These are phyloP conservation scores for Blastocladiella britannica DNA, from an alignment of 192 early-diverging fungal species.

Conservation along the genomic window DNA sequence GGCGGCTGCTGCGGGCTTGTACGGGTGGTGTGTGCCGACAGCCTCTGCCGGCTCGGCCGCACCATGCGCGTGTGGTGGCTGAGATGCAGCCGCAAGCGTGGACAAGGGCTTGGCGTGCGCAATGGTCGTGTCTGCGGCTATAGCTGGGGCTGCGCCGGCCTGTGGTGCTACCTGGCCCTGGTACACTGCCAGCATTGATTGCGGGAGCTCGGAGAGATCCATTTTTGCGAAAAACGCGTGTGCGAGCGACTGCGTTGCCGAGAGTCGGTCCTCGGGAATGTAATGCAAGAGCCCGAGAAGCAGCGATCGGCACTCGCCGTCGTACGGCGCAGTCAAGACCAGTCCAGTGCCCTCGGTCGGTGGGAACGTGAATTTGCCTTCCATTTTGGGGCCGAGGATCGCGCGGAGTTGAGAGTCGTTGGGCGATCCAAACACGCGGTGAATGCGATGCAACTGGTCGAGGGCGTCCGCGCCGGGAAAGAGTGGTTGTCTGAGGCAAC, in stretches of 20 bases:
- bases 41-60: background rate
- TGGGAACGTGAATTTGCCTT: background rate
- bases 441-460: slow-evolving; percentile 38
- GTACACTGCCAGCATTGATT: background rate
- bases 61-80: background rate
- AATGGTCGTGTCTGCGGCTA: background rate
- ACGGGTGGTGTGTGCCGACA: too few relatives aligned
- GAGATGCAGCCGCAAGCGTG: background rate
- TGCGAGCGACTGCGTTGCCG: background rate
- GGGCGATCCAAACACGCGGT: slow-evolving; percentile 36
- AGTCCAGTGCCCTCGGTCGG: background rate
- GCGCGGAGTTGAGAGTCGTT: background rate
- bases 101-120: background rate
- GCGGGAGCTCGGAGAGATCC: background rate
- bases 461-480: slow-evolving; percentile 39
- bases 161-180: background rate
- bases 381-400: slow-evolving; percentile 4
- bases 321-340: background rate
- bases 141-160: background rate
- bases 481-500: slow-evolving; percentile 13
- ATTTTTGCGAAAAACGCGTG: background rate
- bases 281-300: background rate
- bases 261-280: slow-evolving; percentile 1
- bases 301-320: background rate
- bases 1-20: background rate